A percentile compares a stretch with the other conserved stretches of the same genome.
These are phyloP conservation scores for Nannochloropsis gaditana DNA, from an alignment of 108 stramenopile species.

Conservation along the genomic window DNA sequence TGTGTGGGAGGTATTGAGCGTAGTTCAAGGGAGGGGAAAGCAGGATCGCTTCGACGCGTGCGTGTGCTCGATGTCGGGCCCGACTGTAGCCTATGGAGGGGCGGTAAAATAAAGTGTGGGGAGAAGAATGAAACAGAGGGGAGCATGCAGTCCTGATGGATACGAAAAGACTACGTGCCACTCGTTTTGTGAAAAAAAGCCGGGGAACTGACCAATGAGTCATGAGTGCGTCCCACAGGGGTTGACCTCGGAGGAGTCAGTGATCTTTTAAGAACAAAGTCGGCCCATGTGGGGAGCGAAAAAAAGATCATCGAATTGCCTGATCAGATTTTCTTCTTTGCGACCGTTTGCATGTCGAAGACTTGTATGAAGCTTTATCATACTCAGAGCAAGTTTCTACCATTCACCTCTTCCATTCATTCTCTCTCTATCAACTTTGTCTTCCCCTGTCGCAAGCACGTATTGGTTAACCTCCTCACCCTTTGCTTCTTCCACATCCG, in stretches of 20 bases:
- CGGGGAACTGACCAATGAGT: too few relatives aligned
- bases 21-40: not conserved
- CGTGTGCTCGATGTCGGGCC: not conserved
- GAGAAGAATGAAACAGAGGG: not conserved
- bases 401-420: not conserved
- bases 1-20: not conserved
- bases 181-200: too few relatives aligned
- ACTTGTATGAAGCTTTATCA: not conserved
- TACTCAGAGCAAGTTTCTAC: not conserved
- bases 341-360: not conserved
- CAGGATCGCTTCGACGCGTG: conserved; percentile 4
- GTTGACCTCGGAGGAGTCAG: conserved; percentile 19
- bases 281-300: not conserved
- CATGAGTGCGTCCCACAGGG: too few relatives aligned
- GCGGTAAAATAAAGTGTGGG: not conserved
- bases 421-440: not conserved
- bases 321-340: not conserved
- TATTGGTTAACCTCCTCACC: not conserved
- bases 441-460: not conserved
- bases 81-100: not conserved
- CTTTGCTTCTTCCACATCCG: conserved; percentile 4
- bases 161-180: not conserved
- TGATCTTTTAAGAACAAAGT: too few relatives aligned
- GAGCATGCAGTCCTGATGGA: not conserved
- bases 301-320: not conserved